phyloP scores from a whole-genome alignment of 2,329 filamentous ascomycete genomes.

The Fusarium torulosum region DNA sequence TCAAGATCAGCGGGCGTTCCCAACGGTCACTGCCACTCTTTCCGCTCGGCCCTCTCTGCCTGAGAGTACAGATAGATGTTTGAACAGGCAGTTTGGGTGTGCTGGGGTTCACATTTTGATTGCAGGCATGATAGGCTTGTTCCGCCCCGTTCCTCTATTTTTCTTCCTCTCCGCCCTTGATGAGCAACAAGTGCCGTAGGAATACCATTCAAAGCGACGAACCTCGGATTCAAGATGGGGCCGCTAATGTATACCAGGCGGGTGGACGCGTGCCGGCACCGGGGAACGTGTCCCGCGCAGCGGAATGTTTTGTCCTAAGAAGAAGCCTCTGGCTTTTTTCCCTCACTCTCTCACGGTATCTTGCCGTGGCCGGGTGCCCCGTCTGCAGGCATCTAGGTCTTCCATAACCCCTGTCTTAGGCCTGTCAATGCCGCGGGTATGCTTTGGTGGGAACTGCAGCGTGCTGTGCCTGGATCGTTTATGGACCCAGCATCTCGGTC shows the following conservation, averaged over 20 bases:
- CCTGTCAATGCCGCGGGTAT: constrained; percentile 38
- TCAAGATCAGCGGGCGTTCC: constrained; percentile 29
- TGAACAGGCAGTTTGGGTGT: background rate
- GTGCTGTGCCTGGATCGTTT: constrained; percentile 36
- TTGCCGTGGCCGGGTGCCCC: constrained; percentile 24
- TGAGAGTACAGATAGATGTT: background rate
- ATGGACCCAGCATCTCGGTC: constrained; percentile 34
- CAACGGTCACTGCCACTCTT: constrained; percentile 22
- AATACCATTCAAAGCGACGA: constrained; percentile 7
- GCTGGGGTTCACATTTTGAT: background rate
- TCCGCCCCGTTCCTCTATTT: constrained; percentile 6
- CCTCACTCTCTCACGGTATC: constrained; percentile 13
- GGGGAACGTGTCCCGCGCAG: constrained; percentile 35
- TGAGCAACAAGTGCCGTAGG: constrained; percentile 1
- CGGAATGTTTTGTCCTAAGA: constrained; percentile 16
- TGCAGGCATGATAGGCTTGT: background rate
- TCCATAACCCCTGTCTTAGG: constrained; percentile 20
- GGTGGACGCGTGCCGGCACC: constrained; percentile 28
- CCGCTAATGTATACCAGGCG: constrained; percentile 30
- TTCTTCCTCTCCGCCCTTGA: background rate
- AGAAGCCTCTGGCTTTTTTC: constrained; percentile 8
- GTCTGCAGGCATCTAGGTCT: constrained; percentile 30
- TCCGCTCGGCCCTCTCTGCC: constrained; percentile 10
- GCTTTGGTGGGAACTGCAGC: constrained; percentile 14
- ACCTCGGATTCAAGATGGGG: constrained; percentile 19